Base-by-base conservation (phyloP, 1,284 basidiomycete genomes). In the Cutaneotrichosporon sp. region DNA sequence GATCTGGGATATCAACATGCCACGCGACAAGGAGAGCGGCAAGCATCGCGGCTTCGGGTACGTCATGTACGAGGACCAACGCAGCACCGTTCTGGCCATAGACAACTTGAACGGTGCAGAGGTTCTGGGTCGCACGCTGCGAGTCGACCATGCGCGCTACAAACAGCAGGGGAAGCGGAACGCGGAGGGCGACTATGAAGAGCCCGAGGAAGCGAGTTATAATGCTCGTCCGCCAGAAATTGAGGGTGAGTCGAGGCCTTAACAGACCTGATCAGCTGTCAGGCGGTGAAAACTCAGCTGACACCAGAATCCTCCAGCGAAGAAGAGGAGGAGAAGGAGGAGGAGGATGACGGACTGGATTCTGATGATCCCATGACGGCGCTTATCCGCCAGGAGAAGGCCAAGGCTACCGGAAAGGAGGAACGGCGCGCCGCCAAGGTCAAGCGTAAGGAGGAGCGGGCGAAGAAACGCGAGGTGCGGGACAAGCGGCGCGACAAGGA, bases 41-140 rank as follows among this genome's bases (percentile, higher is more conserved):
- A 94, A 94, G 77, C 84, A 89, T 4, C 87, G 85, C 72, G 97
- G 97, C 0, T 99, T 99, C 76, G 95, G 88, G 4, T 99, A 98
- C 81, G 83, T 99, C 67, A 98, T 99, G 95, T 99, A 98, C 80
- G 92, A 97, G 81, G 94, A 99, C 81, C 97, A 99, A 81, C 86
- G 92, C 55, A 95, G 91, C 63, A 99, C 97, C 4, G 82, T 98
- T 59, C 85, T 99, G 46, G 97, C 97, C 6, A 96, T 99, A 68
- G 97, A 99, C 82, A 99, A 60, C 81, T 86, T 99, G 80, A 98
- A 97, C 75, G 97, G 97, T 38, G 90, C 93, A 49, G 87, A 88
- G 69, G 89, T 99, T 49, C 82, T 97, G 32, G 92, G 90, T 7
- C 85, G 89, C 72, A 96, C 88, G 4, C 80, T 97, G 55, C 87